Evolutionary conservation across 2,329 filamentous ascomycete genomes (phyloP), one percentile per base, ranked within the genome.

Genomic region (Zasmidium angulare): DNA sequence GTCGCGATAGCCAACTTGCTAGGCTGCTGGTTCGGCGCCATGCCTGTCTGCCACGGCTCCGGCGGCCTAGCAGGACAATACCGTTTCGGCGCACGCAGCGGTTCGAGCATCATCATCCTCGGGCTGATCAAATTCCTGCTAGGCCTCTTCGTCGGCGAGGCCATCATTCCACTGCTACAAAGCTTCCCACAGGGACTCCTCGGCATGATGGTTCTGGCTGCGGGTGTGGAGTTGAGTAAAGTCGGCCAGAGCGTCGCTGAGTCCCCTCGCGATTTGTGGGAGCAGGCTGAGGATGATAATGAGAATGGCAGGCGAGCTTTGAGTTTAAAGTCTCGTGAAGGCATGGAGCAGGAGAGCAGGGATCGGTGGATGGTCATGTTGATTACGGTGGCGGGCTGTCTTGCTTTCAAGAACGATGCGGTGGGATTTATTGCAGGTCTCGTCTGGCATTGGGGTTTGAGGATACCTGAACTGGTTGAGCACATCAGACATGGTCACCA

Each of bases 21-120:
- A 1, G 89, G 89, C 17, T 93, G 90, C 69, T 96, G 91, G 90
- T 96, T 96, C 69, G 93, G 93, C 50, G 89, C 89, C 3, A 98
- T 97, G 95, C 95, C 93, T 2, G 87, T 95, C 2, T 98, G 95
- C 71, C 95, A 98, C 72, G 93, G 93, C 3, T 91, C 91, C 0
- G 93, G 93, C 1, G 93, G 93, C 0, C 80, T 98, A 0, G 95
- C 95, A 3, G 95, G 89, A 0, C 93, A 98, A 73, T 91, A 91
- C 73, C 86, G 91, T 3, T 98, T 98, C 67, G 93, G 93, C 0
- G 93, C 93, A 3, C 87, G 93, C 50, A 96, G 90, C 60, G 93
- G 93, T 10, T 86, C 91, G 0, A 92, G 89, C 67, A 83, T 97
- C 62, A 85, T 97, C 55, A 72, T 96, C 22, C 84, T 98, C 0